These are phyloP conservation scores for Ceriops decandra DNA, from an alignment of 345 rosid genomes.

Conservation along the genomic window DNA sequence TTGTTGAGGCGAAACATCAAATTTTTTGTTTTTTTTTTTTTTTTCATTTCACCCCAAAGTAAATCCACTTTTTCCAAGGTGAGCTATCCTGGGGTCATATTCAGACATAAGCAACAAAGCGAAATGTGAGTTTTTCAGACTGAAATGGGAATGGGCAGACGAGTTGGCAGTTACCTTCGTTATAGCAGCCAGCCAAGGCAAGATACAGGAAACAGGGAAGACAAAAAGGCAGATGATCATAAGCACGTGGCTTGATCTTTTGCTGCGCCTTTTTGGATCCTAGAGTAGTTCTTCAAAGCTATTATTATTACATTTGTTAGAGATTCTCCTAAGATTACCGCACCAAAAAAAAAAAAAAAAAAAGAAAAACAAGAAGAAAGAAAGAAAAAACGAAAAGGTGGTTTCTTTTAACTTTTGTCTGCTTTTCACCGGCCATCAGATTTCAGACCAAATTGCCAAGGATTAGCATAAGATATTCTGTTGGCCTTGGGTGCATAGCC, in stretches of 20 bases:
- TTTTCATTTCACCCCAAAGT: too few species aligned
- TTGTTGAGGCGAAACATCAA: too few species aligned
- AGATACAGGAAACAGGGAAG: background rate
- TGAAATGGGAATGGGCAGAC: too few species aligned
- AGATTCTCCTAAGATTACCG: conserved; percentile 18
- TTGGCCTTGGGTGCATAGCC: background rate
- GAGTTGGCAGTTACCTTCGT: background rate
- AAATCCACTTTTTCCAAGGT: too few species aligned
- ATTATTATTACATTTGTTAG: conserved; percentile 5
- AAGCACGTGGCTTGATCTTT: background rate
- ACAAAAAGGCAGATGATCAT: background rate
- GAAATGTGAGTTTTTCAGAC: too few species aligned
- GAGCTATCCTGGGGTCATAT: too few species aligned
- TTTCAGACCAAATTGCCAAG: background rate
- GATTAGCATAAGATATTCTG: background rate
- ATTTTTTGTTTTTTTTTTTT: too few species aligned
- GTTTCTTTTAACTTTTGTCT: background rate
- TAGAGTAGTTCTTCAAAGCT: background rate
- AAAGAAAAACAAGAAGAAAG: too few species aligned
- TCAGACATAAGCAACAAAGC: too few species aligned
- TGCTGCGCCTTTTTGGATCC: conserved; percentile 10
- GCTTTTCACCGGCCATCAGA: conserved; percentile 11
- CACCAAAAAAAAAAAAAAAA: background rate
- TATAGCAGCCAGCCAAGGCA: background rate
- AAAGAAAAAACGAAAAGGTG: background rate